phyloP scores from a whole-genome alignment of 2,329 filamentous ascomycete species.

The Calonectria naviculata region DNA sequence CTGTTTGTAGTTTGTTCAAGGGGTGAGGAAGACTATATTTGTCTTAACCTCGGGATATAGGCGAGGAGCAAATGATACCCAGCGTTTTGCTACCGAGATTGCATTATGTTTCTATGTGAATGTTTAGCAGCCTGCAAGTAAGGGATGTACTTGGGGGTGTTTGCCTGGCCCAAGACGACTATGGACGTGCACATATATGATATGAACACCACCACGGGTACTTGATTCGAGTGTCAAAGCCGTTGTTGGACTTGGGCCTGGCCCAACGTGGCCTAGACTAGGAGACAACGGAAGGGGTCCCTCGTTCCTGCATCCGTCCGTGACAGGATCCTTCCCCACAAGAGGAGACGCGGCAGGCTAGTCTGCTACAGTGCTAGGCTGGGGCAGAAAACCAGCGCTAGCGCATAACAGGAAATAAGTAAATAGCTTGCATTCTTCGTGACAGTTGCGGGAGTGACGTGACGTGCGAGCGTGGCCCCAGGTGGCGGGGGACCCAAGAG shows the following conservation, averaged over 20 bases:
- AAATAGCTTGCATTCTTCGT: constrained; percentile 32
- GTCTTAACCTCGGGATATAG: constrained; percentile 29
- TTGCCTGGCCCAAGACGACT: too few species aligned
- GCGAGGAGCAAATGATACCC: constrained; percentile 42
- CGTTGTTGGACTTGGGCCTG: background rate
- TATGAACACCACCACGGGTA: background rate
- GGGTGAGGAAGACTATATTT: constrained; percentile 21
- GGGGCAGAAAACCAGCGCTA: constrained; percentile 23
- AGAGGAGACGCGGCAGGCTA: constrained; percentile 25
- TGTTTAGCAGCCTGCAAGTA: too few species aligned
- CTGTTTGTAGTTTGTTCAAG: constrained; percentile 19
- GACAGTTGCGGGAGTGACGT: constrained; percentile 25
- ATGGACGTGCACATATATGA: too few species aligned
- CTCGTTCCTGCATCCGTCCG: constrained; percentile 36
- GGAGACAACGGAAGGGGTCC: background rate
- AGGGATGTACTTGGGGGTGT: too few species aligned
- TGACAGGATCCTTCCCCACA: constrained; percentile 35
- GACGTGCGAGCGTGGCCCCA: background rate
- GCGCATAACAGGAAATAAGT: constrained; percentile 32
- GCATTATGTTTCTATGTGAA: too few species aligned
- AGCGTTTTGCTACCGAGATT: constrained; percentile 34
- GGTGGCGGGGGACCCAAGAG: constrained; percentile 4
- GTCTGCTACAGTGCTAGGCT: background rate
- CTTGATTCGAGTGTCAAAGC: background rate
- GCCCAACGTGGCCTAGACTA: background rate